phyloP scores from a whole-genome alignment of 108 stramenopile genomes.

The Mediolabrus comicus region DNA sequence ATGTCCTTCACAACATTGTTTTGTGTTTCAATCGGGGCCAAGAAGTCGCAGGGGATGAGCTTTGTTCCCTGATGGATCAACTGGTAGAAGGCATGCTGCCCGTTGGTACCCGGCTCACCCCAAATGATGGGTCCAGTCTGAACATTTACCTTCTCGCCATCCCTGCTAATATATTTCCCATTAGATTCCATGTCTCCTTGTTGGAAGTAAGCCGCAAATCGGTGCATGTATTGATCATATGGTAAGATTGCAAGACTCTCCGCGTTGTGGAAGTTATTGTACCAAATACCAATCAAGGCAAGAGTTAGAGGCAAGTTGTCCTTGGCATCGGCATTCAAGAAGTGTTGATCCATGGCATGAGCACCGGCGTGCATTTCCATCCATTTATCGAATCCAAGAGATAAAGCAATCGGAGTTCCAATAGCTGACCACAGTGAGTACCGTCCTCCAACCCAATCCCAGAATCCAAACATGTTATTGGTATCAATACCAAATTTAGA shows the following conservation, averaged over 20 bases:
- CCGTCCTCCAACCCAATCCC: conserved; percentile 76
- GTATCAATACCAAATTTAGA: conserved; percentile 90
- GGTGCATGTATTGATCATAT: conserved; percentile 84
- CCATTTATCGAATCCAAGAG: conserved; percentile 38
- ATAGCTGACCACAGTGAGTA: conserved; percentile 48
- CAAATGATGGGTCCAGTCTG: conserved; percentile 60
- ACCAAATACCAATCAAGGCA: conserved; percentile 83
- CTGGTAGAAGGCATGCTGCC: conserved; percentile 88
- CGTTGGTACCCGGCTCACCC: conserved; percentile 86
- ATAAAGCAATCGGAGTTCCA: conserved; percentile 60
- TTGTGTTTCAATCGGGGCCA: conserved; percentile 59
- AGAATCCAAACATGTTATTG: conserved; percentile 91
- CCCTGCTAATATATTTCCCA: conserved; percentile 65
- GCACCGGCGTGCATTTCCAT: conserved; percentile 77
- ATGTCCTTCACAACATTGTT: conserved; percentile 45
- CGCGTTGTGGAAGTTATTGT: conserved; percentile 79
- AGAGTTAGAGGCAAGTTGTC: conserved; percentile 79
- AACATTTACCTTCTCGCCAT: conserved; percentile 36
- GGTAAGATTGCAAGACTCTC: conserved; percentile 72
- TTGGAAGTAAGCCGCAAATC: conserved; percentile 88
- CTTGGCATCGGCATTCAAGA: conserved; percentile 59
- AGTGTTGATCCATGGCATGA: conserved; percentile 83
- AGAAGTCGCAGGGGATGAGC: conserved; percentile 51
- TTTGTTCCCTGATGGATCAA: conserved; percentile 83
- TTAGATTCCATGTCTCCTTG: conserved; percentile 89